Evolutionary conservation across 805 yeast species (phyloP), one percentile per base, ranked within the genome.

Genomic region (Metschnikowia kofuensis): DNA sequence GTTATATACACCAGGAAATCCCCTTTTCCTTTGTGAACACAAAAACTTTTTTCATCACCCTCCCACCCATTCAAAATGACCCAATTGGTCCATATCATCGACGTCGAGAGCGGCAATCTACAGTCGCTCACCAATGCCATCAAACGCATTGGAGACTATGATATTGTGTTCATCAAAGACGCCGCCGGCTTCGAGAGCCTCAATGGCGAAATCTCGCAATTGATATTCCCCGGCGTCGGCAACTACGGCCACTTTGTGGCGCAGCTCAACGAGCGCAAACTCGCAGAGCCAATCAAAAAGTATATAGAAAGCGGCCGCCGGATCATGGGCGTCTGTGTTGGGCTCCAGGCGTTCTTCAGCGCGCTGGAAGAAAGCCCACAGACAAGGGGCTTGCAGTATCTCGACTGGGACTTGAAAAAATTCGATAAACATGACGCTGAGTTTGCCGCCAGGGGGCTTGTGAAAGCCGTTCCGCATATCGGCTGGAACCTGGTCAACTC

Each of bases 271-370:
- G 72, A 72, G 4, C 77, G 86, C 49, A 80, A 83, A 0, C 82
- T 92, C 51, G 81, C 76, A 12, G 77, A 72, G 35, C 96, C 95
- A 0, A 69, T 95, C 27, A 70, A 68, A 45, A 66, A 77, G 40
- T 90, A 89, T 60, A 83, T 91, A 35, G 68, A 73, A 7, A 72
- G 86, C n/a, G 97, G 96, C 1, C 82, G 82, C 59, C 89, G 95
- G 13, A 70, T 94, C 29, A 89, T 94, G 96, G 99, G 99, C 6
- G 89, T 94, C 53, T 94, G 99, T 72, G 98, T 94, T 38, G 99
- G 99, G 7, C 73, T 94, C 48, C 99, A 94, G 66, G 77, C 96
- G 1, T 74, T 94, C 35, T 89, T 92, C 60, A 67, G 68, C 14
- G 82, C 83, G 1, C 86, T 96, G 44, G 87, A 77, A 51, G 99